A percentile compares a stretch with the other conserved stretches of the same genome.
These are phyloP conservation scores for Leccinum aurantiacum DNA, from an alignment of 768 basidiomycete genomes.

Conservation along the genomic window DNA sequence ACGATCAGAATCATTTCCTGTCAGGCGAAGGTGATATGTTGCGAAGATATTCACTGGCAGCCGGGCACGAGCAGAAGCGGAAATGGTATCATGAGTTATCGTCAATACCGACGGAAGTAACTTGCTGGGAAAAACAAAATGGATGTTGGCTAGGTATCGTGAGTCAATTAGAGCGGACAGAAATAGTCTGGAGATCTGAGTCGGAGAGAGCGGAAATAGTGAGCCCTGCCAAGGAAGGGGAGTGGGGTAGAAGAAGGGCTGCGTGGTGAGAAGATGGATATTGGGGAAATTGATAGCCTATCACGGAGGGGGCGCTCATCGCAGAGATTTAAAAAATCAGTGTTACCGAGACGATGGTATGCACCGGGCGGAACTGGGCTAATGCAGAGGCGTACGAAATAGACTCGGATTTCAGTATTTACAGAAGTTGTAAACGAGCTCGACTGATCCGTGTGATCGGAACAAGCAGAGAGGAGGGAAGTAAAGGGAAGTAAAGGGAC, in stretches of 20 bases:
- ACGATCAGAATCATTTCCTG: not conserved
- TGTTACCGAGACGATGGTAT: constrained; percentile 1
- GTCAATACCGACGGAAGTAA: not conserved
- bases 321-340: not conserved
- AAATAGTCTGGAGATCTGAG: constrained; percentile 15
- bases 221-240: constrained; percentile 10
- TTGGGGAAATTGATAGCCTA: not conserved
- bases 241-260: constrained; percentile 8
- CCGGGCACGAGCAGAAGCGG: not conserved
- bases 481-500: not conserved
- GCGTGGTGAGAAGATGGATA: constrained; percentile 14
- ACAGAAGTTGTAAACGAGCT: constrained; percentile 1
- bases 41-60: not conserved
- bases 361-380: constrained; percentile 20
- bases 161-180: constrained; percentile 10
- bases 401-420: not conserved
- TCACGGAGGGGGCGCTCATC: constrained; percentile 3
- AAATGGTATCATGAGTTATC: not conserved
- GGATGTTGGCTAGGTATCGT: constrained; percentile 1
- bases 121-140: not conserved
- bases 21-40: not conserved
- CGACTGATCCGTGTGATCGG: constrained; percentile 11
- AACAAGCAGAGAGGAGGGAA: not conserved
- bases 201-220: constrained; percentile 18
- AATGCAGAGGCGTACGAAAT: not conserved